Conservation (phyloP, 306 rosid genomes). For the Castanea crenata region DNA sequence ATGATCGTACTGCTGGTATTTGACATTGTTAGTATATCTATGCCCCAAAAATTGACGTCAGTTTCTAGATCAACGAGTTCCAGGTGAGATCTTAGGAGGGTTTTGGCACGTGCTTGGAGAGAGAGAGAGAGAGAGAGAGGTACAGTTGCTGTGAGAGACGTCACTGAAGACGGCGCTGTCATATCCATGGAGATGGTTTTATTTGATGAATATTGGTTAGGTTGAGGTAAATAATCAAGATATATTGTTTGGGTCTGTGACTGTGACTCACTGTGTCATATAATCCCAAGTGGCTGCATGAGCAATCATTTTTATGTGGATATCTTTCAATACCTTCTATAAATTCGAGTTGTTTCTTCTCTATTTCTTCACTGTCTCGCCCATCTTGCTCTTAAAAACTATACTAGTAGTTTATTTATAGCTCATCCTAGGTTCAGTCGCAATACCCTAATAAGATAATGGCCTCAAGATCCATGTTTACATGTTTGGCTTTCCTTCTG, state of each 20-base stretch:
- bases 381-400: background rate
- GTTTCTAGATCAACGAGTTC: background rate
- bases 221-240: background rate
- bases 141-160: conserved; percentile 17
- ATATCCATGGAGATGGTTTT: conserved; percentile 9
- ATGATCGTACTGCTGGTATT: conserved; percentile 23
- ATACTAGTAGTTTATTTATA: conserved; percentile 2
- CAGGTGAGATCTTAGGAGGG: background rate
- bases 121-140: conserved; percentile 16
- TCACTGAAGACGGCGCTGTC: conserved; percentile 56
- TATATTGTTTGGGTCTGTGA: too few relatives aligned
- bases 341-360: conserved; percentile 24
- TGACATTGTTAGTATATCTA: conserved; percentile 4
- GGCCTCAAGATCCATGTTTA: conserved; percentile 40
- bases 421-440: background rate
- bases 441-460: conserved; percentile 15
- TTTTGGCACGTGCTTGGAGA: conserved; percentile 29
- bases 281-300: conserved; percentile 49
- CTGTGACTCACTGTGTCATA: background rate
- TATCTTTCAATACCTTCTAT: conserved; percentile 31
- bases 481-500: conserved; percentile 23
- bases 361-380: background rate
- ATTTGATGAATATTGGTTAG: background rate
- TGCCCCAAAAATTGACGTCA: conserved; percentile 16
- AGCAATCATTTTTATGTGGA: conserved; percentile 42